Evolutionary conservation across 371 early-diverging fungal genomes (phyloP).

Genomic region (Circinella umbellata): DNA sequence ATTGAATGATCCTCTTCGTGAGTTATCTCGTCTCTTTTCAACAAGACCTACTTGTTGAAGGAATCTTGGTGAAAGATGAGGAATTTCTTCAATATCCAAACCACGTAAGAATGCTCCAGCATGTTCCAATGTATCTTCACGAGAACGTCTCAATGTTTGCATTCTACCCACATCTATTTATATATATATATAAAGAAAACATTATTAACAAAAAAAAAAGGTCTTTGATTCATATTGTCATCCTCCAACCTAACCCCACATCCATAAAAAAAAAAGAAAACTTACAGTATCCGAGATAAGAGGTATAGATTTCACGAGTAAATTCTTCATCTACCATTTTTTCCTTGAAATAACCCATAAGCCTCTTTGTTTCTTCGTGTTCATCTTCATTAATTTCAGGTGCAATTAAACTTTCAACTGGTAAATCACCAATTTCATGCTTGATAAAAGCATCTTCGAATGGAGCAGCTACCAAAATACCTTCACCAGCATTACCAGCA

Average conservation of each 20-base stretch:
- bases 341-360: conserved; percentile 26
- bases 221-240: neutral
- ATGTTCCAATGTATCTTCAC: conserved; percentile 41
- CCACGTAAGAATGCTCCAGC: conserved; percentile 44
- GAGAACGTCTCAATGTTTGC: conserved; percentile 42
- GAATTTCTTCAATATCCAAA: conserved; percentile 54
- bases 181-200: too few relatives aligned
- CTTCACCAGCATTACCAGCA: conserved; percentile 93
- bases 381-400: conserved; percentile 41
- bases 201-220: too few relatives aligned
- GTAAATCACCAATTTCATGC: conserved; percentile 51
- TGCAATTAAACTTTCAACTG: conserved; percentile 53
- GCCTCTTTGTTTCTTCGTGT: conserved; percentile 24
- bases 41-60: conserved; percentile 53
- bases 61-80: conserved; percentile 52
- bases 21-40: conserved; percentile 3
- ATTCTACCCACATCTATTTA: conserved; percentile 44
- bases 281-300: conserved; percentile 74
- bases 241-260: neutral
- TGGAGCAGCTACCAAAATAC: conserved; percentile 83
- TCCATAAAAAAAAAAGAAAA: conserved; percentile 30
- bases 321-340: conserved; percentile 44
- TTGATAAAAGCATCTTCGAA: conserved; percentile 80
- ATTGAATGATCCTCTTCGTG: neutral
- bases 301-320: conserved; percentile 62